Evolutionary conservation across 2,329 filamentous ascomycete species (phyloP), one percentile per base, ranked within the genome.

Genomic region (Thermothelomyces thermophilus): DNA sequence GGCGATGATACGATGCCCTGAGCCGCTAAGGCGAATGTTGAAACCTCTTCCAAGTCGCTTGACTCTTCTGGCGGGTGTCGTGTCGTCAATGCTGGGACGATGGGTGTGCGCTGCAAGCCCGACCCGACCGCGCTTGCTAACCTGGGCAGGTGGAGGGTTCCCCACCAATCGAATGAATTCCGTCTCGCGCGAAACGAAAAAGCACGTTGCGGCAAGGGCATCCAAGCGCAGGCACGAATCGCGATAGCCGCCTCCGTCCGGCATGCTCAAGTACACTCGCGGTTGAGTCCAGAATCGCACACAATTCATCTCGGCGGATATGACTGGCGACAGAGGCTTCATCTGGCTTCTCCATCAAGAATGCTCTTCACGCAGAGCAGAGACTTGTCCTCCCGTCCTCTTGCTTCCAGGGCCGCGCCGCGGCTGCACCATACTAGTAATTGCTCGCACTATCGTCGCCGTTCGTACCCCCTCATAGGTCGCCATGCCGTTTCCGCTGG

Each of bases 321-420:
- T 24, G 28, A 41, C 39, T 30, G 35, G 33, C 13, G 5, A 19
- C 17, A 5, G 24, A 9, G 24, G 43, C 16, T n/a, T 30, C 3
- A 3, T 8, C 14, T 5, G 28, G 30, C 30, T 35, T 45, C 48
- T 36, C n/a, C n/a, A n/a, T n/a, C n/a, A 46, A 50, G 48, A 50
- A 46, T 50, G 37, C n/a, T n/a, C n/a, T n/a, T n/a, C n/a, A n/a
- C n/a, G n/a, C n/a, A n/a, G n/a, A n/a, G n/a, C n/a, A n/a, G n/a
- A n/a, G n/a, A n/a, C n/a, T n/a, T n/a, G n/a, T n/a, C n/a, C n/a
- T n/a, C n/a, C n/a, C n/a, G n/a, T n/a, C n/a, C n/a, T n/a, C n/a
- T n/a, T n/a, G n/a, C n/a, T n/a, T n/a, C n/a, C n/a, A n/a, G n/a
- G n/a, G n/a, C n/a, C n/a, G n/a, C n/a, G n/a, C n/a, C n/a, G n/a